Evolutionary conservation across 345 rosid genomes (phyloP), one percentile per base, ranked within the genome.

Genomic region (Nephelium lappaceum): DNA sequence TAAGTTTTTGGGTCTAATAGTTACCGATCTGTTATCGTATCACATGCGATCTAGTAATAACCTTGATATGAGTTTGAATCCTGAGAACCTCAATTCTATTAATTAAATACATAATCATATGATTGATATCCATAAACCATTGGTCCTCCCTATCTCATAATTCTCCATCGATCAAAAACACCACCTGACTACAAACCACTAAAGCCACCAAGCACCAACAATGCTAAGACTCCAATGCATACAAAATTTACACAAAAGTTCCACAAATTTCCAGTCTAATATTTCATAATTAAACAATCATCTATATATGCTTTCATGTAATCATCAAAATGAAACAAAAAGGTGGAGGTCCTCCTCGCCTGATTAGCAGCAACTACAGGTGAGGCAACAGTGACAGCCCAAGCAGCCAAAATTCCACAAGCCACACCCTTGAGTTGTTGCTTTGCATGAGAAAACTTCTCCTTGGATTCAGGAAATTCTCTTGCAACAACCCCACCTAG

Each of bases 331-430:
- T 57, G 27, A 78, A 31, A 57, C 11, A 31, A 19, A 39, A 62
- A 24, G 36, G 63, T 43, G 60, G 23, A 1, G 12, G 12, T 45
- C 8, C 12, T 45, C 62, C 74, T 58, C 63, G 93, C 99, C 97
- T 87, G 92, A 84, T 81, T 80, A 71, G 94, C 94, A 73, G 99
- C 99, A 75, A 91, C 73, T 14, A 90, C 96, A 55, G 99, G 97
- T 27, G 95, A 89, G 58, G 94, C 89, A 58, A 89, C 39, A 16
- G 92, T 87, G 47, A 95, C 82, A 73, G 96, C 86, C 72, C 85
- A 90, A 85, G 84, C 93, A 77, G 95, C 93, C 21, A 93, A 83
- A 71, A 89, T 77, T 10, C 98, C 98, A 78, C 93, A 92, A 80
- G 94, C 93, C 4, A 86, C 83, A 42, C 81, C 74, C 69, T 77